phyloP scores from a whole-genome alignment of 805 yeast genomes.

The Saitoella complicata region DNA sequence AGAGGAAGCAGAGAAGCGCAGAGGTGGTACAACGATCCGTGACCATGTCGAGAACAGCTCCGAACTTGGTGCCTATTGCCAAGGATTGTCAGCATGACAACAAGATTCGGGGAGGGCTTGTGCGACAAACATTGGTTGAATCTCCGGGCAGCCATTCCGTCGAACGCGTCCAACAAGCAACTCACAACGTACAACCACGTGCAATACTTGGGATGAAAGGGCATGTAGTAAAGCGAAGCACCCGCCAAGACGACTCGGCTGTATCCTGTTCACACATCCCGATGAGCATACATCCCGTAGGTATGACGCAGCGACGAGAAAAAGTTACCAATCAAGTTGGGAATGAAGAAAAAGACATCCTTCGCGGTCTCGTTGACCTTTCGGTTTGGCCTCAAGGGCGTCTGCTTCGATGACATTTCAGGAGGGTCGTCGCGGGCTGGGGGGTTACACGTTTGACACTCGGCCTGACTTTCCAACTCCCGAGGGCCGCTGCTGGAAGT shows the following conservation, averaged over 20 bases:
- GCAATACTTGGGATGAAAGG: conserved; percentile 64
- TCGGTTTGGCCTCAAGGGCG: too few species aligned
- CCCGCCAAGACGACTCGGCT: conserved; percentile 68
- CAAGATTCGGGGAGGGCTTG: background rate
- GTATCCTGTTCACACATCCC: conserved; percentile 29
- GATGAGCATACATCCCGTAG: too few species aligned
- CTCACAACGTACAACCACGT: conserved; percentile 59
- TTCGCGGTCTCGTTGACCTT: conserved; percentile 21
- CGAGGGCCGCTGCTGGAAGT: too few species aligned
- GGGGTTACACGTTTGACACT: too few species aligned
- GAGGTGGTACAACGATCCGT: conserved; percentile 96
- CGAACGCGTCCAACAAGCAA: conserved; percentile 87
- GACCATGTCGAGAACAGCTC: conserved; percentile 97
- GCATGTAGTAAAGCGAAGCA: conserved; percentile 68
- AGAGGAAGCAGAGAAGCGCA: conserved; percentile 73
- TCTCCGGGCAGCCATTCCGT: conserved; percentile 86
- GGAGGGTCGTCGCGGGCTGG: too few species aligned
- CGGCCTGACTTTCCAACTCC: too few species aligned
- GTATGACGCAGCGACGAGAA: background rate
- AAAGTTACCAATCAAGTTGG: conserved; percentile 54
- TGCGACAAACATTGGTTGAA: conserved; percentile 42
- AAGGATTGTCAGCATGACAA: background rate
- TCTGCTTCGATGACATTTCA: too few species aligned
- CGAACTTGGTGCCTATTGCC: conserved; percentile 49
- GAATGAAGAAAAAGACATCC: conserved; percentile 63